Evolutionary conservation across 2,329 filamentous ascomycete genomes (phyloP).

Genomic region (Sclerotinia glacialis): DNA sequence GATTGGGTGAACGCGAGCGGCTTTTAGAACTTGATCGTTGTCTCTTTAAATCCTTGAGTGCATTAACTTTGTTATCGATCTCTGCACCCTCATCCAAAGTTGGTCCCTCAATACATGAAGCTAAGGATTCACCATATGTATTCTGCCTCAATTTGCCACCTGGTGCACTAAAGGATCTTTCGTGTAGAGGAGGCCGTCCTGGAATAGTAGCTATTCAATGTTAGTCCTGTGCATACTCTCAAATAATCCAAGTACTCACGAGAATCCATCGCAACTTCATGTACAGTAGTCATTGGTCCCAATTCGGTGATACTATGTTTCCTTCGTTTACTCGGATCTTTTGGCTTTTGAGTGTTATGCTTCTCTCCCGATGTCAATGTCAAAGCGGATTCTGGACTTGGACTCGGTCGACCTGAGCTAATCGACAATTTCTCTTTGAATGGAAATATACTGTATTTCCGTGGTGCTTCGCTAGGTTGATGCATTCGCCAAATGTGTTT

Average conservation of each 20-base stretch:
- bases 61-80: conserved; percentile 24
- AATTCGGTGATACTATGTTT: conserved; percentile 64
- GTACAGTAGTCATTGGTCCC: conserved; percentile 66
- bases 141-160: conserved; percentile 49
- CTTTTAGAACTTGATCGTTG: not conserved
- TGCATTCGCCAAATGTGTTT: conserved; percentile 60
- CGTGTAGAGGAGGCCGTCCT: conserved; percentile 61
- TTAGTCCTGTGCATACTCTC: conserved; percentile 21
- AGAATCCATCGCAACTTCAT: conserved; percentile 66
- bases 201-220: conserved; percentile 59
- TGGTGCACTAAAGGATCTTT: conserved; percentile 63
- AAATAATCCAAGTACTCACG: conserved; percentile 49
- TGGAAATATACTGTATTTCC: conserved; percentile 63
- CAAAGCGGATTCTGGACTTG: conserved; percentile 45
- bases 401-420: conserved; percentile 45
- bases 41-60: conserved; percentile 8
- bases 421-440: conserved; percentile 43
- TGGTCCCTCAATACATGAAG: conserved; percentile 39
- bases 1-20: conserved; percentile 34
- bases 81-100: conserved; percentile 41
- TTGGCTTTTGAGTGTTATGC: conserved; percentile 50
- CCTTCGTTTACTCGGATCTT: conserved; percentile 57
- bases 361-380: conserved; percentile 41
- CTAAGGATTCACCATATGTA: conserved; percentile 41
- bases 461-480: conserved; percentile 46